Conservation (phyloP, 371 early-diverging fungal species). For the Lichtheimia hyalospora region DNA sequence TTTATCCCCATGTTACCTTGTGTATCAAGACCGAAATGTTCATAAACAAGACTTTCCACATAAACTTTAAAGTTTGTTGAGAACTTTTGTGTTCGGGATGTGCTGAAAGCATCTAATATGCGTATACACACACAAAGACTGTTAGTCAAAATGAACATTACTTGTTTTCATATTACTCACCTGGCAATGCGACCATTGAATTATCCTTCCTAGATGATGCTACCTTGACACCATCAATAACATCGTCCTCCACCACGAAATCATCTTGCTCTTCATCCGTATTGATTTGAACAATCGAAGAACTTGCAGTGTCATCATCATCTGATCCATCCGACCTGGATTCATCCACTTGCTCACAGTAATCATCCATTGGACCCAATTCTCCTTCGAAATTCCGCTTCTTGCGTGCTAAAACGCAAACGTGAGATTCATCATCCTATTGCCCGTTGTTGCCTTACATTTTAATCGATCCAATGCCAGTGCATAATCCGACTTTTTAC, state of each 20-base stretch:
- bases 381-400: slow-evolving; percentile 9
- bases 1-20: slow-evolving; percentile 5
- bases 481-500: slow-evolving; percentile 14
- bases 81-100: slow-evolving; percentile 11
- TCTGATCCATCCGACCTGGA: slow-evolving; percentile 4
- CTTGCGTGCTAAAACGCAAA: slow-evolving; percentile 11
- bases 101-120: slow-evolving; percentile 17
- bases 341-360: background rate
- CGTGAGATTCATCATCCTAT: background rate
- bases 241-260: slow-evolving; percentile 22
- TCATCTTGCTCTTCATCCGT: slow-evolving; percentile 5
- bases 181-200: slow-evolving; percentile 9
- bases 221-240: slow-evolving; percentile 19
- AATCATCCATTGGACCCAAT: slow-evolving; percentile 19
- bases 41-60: slow-evolving; percentile 17
- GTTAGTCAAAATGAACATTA: background rate
- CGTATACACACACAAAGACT: background rate
- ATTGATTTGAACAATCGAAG: too few species aligned
- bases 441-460: background rate
- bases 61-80: slow-evolving; percentile 18
- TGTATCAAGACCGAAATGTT: background rate
- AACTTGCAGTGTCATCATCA: too few species aligned
- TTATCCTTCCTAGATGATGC: background rate
- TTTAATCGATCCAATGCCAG: slow-evolving; percentile 12
- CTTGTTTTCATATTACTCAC: background rate